A percentile compares a stretch with the other conserved stretches of the same genome.
Conservation (phyloP, 768 basidiomycete species). For the Gloeostereum incarnatum region DNA sequence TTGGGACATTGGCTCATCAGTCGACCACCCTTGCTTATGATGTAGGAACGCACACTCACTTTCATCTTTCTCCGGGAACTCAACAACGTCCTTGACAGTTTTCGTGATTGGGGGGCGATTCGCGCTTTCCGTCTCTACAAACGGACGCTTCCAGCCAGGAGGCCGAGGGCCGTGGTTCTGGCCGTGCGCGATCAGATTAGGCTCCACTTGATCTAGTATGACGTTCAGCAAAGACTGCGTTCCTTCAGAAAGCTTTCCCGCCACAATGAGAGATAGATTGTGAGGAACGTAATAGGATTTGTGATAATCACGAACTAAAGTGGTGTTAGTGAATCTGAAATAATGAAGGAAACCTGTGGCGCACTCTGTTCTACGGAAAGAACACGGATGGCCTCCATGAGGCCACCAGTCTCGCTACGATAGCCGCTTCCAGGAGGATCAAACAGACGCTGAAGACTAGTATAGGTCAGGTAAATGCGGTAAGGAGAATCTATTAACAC, state of each 20-base stretch:
- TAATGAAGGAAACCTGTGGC: conserved; percentile 4
- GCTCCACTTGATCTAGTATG: conserved; percentile 77
- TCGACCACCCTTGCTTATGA: conserved; percentile 1
- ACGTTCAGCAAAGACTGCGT: conserved; percentile 71
- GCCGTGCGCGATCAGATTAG: conserved; percentile 65
- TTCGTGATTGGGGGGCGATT: conserved; percentile 38
- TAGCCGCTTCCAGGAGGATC: conserved; percentile 83
- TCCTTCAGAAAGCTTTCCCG: conserved; percentile 76
- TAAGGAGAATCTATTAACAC: conserved; percentile 15
- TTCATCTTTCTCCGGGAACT: conserved; percentile 97
- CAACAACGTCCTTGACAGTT: conserved; percentile 56
- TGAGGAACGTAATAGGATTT: conserved; percentile 86
- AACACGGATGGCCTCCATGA: conserved; percentile 85
- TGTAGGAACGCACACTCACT: conserved; percentile 25
- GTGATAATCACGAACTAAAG: conserved; percentile 82
- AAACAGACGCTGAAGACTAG: conserved; percentile 68
- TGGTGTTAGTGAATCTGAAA: conserved; percentile 4
- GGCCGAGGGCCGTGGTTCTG: conserved; percentile 67
- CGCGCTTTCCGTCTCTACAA: conserved; percentile 79
- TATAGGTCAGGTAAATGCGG: conserved; percentile 3
- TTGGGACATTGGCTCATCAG: conserved; percentile 9
- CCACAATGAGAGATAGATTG: conserved; percentile 82
- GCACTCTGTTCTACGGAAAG: conserved; percentile 84
- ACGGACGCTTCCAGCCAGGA: conserved; percentile 86
- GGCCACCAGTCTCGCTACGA: conserved; percentile 92